These are phyloP conservation scores for Diaporthe eres DNA, from an alignment of 2,329 filamentous ascomycete genomes.

Conservation along the genomic window DNA sequence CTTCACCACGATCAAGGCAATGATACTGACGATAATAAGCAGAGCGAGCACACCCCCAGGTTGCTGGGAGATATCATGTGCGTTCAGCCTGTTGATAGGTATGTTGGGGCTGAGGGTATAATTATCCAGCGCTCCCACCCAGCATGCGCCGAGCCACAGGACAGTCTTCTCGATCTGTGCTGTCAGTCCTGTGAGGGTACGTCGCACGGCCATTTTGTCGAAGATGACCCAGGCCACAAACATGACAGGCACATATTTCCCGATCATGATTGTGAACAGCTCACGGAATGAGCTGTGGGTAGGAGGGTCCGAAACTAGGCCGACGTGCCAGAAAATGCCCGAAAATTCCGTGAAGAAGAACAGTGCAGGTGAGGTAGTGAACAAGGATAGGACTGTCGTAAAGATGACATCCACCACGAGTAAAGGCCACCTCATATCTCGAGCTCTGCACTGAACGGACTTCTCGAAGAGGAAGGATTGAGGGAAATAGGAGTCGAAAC, in stretches of 20 bases:
- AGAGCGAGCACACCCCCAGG: constrained; percentile 90
- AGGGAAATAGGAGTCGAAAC: constrained; percentile 91
- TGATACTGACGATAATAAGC: constrained; percentile 79
- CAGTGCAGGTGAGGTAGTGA: constrained; percentile 81
- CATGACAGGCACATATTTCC: constrained; percentile 86
- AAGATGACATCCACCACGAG: constrained; percentile 87
- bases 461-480: constrained; percentile 84
- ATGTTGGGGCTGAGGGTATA: constrained; percentile 92
- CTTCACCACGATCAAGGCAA: constrained; percentile 77
- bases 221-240: constrained; percentile 93
- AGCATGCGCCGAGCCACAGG: constrained; percentile 90
- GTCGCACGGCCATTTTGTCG: constrained; percentile 82
- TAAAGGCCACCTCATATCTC: constrained; percentile 87
- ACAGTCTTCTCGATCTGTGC: constrained; percentile 93
- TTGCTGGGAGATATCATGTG: constrained; percentile 89
- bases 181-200: constrained; percentile 78
- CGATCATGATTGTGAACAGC: constrained; percentile 83
- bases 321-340: constrained; percentile 90
- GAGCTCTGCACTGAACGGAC: constrained; percentile 75
- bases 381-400: constrained; percentile 82
- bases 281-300: constrained; percentile 75
- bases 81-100: constrained; percentile 91
- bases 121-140: constrained; percentile 93
- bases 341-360: constrained; percentile 90
- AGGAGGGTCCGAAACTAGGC: constrained; percentile 90